Percentiles rank a stretch among this genome's conserved stretches.
phyloP scores from a whole-genome alignment of 352 stramenopile genomes.

The Pythium vanterpoolii region DNA sequence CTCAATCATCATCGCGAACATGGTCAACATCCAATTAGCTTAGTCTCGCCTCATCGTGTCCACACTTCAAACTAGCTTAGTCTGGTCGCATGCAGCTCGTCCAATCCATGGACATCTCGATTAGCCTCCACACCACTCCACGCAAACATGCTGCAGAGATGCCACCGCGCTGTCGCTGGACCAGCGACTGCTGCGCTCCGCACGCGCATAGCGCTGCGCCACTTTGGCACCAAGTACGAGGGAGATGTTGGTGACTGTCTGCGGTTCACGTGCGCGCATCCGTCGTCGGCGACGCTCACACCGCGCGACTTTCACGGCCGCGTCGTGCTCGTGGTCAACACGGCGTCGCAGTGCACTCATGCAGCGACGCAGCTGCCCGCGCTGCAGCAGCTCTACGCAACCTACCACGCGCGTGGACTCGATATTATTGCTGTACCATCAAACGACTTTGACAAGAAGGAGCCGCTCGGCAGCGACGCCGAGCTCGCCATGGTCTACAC shows the following conservation, averaged over 20 bases:
- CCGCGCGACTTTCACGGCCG: constrained; percentile 36
- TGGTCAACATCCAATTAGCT: too few relatives aligned
- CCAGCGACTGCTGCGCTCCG: not conserved
- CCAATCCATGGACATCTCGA: too few relatives aligned
- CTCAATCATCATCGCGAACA: too few relatives aligned
- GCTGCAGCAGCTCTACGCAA: constrained; percentile 53
- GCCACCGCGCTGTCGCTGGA: not conserved
- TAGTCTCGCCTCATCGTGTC: too few relatives aligned
- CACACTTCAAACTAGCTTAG: too few relatives aligned
- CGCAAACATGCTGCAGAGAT: not conserved
- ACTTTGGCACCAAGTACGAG: constrained; percentile 11
- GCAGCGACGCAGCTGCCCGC: constrained; percentile 43
- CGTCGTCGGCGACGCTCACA: constrained; percentile 28
- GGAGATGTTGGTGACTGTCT: constrained; percentile 45
- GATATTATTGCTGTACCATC: constrained; percentile 61
- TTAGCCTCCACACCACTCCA: too few relatives aligned
- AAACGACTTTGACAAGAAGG: constrained; percentile 63
- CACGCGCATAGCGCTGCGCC: not conserved
- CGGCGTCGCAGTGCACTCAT: constrained; percentile 53
- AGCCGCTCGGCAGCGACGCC: constrained; percentile 35
- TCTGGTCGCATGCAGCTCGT: too few relatives aligned
- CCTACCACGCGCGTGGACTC: constrained; percentile 38
- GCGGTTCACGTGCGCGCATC: constrained; percentile 43
- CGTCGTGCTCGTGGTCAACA: constrained; percentile 67
- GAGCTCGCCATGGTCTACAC: constrained; percentile 48